Conservation (phyloP, 371 early-diverging fungal species). For the Apophysomyces sp. region DNA sequence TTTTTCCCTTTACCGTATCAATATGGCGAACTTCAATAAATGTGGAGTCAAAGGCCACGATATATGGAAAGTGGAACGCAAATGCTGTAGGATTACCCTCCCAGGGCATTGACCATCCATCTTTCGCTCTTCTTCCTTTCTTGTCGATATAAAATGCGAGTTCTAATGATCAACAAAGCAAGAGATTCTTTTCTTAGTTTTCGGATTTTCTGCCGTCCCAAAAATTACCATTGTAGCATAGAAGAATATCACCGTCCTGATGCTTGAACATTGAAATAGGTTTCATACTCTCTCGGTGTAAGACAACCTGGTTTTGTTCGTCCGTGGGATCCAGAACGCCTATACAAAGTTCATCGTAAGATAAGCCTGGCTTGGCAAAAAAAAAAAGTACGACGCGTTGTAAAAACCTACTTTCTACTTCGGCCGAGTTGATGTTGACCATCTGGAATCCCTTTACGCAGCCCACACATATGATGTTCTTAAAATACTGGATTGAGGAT, state of each 20-base stretch:
- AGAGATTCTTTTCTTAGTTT: background rate
- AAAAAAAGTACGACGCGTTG: background rate
- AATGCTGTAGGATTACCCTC: constrained; percentile 34
- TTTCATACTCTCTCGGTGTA: constrained; percentile 27
- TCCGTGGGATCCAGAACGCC: constrained; percentile 35
- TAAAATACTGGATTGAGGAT: constrained; percentile 77
- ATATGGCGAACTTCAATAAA: constrained; percentile 32
- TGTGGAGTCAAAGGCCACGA: constrained; percentile 36
- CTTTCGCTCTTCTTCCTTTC: constrained; percentile 31
- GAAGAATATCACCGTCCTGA: constrained; percentile 69
- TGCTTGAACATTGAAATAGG: constrained; percentile 84
- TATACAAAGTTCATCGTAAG: no score
- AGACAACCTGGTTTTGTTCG: constrained; percentile 15
- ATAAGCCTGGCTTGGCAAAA: background rate
- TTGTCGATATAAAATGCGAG: constrained; percentile 44
- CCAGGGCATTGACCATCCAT: constrained; percentile 34
- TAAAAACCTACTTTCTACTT: constrained; percentile 40
- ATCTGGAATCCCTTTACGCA: constrained; percentile 91
- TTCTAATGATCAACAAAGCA: constrained; percentile 8
- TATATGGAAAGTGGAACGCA: constrained; percentile 33
- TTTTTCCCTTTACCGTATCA: constrained; percentile 12
- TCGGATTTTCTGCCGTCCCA: background rate
- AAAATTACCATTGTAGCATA: constrained; percentile 79
- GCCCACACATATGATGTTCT: constrained; percentile 84
- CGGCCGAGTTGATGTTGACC: constrained; percentile 76